Evolutionary conservation across 805 yeast genomes (phyloP).

Genomic region (Ogataea saltuana): DNA sequence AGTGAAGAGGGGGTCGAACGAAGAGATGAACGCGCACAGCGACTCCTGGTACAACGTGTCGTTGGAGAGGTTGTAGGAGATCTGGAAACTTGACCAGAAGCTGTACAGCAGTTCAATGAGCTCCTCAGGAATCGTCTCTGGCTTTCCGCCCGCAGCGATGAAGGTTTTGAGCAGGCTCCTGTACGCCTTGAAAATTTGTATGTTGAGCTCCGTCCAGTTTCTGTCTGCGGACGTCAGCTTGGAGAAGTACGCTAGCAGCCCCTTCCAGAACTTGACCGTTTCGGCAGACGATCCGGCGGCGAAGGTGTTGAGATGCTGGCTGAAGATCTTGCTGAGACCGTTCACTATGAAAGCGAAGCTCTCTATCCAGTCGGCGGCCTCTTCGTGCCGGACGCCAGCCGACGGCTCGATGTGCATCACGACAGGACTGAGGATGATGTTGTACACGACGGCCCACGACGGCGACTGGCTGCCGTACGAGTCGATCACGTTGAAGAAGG

Average conservation of each 20-base stretch:
- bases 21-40: conserved; percentile 52
- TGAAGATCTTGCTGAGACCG: conserved; percentile 66
- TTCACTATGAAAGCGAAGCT: conserved; percentile 59
- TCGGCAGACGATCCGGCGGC: conserved; percentile 21
- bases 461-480: conserved; percentile 62
- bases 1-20: conserved; percentile 51
- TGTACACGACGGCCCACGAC: conserved; percentile 69
- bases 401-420: conserved; percentile 38
- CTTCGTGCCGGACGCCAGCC: conserved; percentile 4
- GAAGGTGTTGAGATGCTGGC: conserved; percentile 48
- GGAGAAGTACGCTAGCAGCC: conserved; percentile 51
- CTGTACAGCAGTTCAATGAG: conserved; percentile 44
- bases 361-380: conserved; percentile 51
- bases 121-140: conserved; percentile 30
- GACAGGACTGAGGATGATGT: conserved; percentile 55
- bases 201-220: conserved; percentile 51
- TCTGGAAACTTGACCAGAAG: conserved; percentile 50
- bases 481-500: conserved; percentile 79
- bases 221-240: conserved; percentile 40
- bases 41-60: conserved; percentile 56
- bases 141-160: conserved; percentile 8
- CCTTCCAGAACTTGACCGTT: conserved; percentile 50
- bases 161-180: conserved; percentile 46
- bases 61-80: conserved; percentile 44
- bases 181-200: conserved; percentile 55